A percentile compares a stretch with the other conserved stretches of the same genome.
These are phyloP conservation scores for Hylodesmum podocarpum DNA, from an alignment of 306 rosid genomes.

Conservation along the genomic window DNA sequence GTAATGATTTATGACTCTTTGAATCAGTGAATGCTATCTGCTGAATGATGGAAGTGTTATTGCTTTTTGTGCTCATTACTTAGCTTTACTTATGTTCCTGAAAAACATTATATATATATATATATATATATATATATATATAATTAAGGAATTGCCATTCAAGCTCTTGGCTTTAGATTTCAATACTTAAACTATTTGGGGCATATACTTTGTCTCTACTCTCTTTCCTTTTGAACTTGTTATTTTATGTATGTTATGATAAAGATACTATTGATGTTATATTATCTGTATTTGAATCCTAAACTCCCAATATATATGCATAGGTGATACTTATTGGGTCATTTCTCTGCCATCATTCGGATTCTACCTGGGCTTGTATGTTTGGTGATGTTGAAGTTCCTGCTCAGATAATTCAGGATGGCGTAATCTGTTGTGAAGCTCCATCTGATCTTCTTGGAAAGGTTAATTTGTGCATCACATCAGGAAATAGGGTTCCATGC, in stretches of 20 bases:
- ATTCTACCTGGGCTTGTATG: slow-evolving; percentile 87
- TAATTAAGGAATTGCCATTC: slow-evolving; percentile 13
- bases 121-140: slow-evolving; percentile 9
- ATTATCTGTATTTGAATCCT: slow-evolving; percentile 22
- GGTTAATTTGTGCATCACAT: slow-evolving; percentile 76
- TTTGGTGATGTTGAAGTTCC: slow-evolving; percentile 87
- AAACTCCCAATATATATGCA: slow-evolving; percentile 30
- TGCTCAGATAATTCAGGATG: slow-evolving; percentile 78
- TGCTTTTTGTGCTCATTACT: slow-evolving; percentile 20
- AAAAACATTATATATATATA: slow-evolving; percentile 2
- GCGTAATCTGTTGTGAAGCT: slow-evolving; percentile 77
- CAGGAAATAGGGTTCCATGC: slow-evolving; percentile 80
- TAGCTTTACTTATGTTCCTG: slow-evolving; percentile 15
- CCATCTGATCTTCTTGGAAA: slow-evolving; percentile 72
- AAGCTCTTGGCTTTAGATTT: slow-evolving; percentile 17
- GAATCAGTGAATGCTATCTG: slow-evolving; percentile 8
- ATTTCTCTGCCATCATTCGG: slow-evolving; percentile 68
- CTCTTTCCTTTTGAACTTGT: slow-evolving; percentile 1
- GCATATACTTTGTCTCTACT: not conserved
- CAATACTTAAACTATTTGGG: not conserved
- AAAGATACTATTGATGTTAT: slow-evolving; percentile 10
- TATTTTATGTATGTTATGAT: slow-evolving; percentile 18
- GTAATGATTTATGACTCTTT: slow-evolving; percentile 26
- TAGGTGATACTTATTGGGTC: slow-evolving; percentile 86
- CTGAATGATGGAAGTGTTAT: slow-evolving; percentile 5